These are phyloP conservation scores for Trapa bicornis DNA, from an alignment of 345 rosid genomes.

Conservation along the genomic window DNA sequence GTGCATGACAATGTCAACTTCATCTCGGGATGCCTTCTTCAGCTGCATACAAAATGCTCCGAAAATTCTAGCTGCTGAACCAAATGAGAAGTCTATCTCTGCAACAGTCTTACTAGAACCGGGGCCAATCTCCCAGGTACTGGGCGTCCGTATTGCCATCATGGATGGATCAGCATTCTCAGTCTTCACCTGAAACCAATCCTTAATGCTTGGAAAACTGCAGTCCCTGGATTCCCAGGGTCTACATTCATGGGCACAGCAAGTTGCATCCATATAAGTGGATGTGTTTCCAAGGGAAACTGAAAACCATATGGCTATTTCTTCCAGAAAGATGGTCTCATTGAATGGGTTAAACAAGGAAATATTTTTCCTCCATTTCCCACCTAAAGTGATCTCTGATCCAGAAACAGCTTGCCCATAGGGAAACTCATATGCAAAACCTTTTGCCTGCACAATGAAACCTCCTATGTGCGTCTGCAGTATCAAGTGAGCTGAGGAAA, in stretches of 20 bases:
- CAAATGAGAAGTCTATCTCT: conserved; percentile 42
- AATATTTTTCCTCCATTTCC: conserved; percentile 35
- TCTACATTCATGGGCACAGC: conserved; percentile 18
- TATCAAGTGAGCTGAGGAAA: conserved; percentile 40
- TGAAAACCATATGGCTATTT: conserved; percentile 42
- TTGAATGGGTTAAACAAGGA: conserved; percentile 52
- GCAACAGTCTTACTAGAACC: conserved; percentile 22
- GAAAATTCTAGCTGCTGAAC: conserved; percentile 28
- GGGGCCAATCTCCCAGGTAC: conserved; percentile 46
- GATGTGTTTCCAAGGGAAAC: conserved; percentile 38
- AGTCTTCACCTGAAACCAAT: conserved; percentile 43
- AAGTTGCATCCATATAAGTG: conserved; percentile 36
- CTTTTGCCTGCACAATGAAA: conserved; percentile 51
- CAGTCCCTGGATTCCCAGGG: conserved; percentile 11
- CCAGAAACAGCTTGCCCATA: conserved; percentile 33
- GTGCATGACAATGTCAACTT: conserved; percentile 32
- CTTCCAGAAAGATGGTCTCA: conserved; percentile 41
- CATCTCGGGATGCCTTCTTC: conserved; percentile 30
- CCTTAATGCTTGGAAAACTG: conserved; percentile 19
- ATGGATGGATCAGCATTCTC: conserved; percentile 24
- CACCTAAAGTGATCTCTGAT: conserved; percentile 23
- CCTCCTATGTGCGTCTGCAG: conserved; percentile 67
- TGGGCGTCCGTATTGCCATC: conserved; percentile 36
- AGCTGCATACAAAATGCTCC: conserved; percentile 49
- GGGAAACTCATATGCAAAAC: conserved; percentile 44